Percentiles rank a stretch among this genome's conserved stretches.
phyloP scores from a whole-genome alignment of 192 early-diverging fungal genomes.

The Coemansia sp. region DNA sequence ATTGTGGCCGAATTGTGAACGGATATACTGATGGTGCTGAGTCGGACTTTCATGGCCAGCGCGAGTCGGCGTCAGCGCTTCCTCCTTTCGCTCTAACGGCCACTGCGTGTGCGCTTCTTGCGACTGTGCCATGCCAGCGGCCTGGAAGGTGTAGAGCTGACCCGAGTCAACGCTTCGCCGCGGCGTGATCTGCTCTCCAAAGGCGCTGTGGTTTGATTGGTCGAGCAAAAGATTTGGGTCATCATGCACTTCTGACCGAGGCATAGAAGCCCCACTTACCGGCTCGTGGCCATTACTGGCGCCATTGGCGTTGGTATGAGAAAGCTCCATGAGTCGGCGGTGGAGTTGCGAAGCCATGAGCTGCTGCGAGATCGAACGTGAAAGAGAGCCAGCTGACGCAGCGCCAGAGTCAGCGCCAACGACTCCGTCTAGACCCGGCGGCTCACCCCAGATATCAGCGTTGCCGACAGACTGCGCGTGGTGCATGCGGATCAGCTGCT shows the following conservation, averaged over 20 bases:
- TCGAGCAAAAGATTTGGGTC: neutral
- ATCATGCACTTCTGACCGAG: neutral
- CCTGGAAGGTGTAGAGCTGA: constrained; percentile 8
- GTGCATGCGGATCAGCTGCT: constrained; percentile 50
- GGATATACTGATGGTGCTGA: constrained; percentile 4
- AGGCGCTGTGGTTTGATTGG: neutral
- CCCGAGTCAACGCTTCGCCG: constrained; percentile 2
- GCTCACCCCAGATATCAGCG: constrained; percentile 20
- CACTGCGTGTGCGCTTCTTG: neutral
- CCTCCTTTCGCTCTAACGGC: neutral
- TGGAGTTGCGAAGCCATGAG: constrained; percentile 53
- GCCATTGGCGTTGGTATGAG: constrained; percentile 5
- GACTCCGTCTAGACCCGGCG: neutral
- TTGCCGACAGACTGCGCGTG: constrained; percentile 25
- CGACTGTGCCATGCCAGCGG: neutral
- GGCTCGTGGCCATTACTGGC: neutral
- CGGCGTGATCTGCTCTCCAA: neutral
- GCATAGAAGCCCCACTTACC: neutral
- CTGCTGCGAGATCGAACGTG: constrained; percentile 34
- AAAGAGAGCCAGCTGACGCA: constrained; percentile 32
- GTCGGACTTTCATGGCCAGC: neutral
- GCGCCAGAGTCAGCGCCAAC: constrained; percentile 27
- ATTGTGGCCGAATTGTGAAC: neutral
- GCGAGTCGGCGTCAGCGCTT: neutral
- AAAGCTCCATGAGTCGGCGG: constrained; percentile 45